Evolutionary conservation across 495 filamentous ascomycete genomes (phyloP), one percentile per base, ranked within the genome.

Genomic region (Tuber calosporum): DNA sequence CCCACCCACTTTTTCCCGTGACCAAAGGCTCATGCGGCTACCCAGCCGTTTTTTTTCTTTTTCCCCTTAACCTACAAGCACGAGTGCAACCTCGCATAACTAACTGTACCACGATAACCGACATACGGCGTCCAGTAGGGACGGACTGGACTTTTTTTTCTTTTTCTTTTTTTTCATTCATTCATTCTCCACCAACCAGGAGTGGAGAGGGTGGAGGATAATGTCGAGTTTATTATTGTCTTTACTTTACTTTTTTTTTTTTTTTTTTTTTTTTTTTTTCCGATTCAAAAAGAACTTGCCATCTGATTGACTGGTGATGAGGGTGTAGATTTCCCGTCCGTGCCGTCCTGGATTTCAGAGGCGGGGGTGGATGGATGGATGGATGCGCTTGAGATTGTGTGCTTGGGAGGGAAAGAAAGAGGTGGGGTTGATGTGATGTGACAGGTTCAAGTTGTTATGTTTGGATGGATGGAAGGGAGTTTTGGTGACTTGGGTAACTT

Each of bases 1-100:
- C 48, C 48, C 48, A 53, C 48, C 48, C 42, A 43, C 42, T 43
- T 43, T 43, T 43, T 43, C 48, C 48, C 48, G 48, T 53, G 48
- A 53, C 22, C 48, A 53, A 53, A 26, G 22, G 17, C 2, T 53
- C 48, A 53, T 53, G 48, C 48, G 48, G 48, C 6, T 53, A 53
- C 48, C 48, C 48, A 53, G 48, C 48, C 48, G 48, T 53, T 53
- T 53, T 53, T 53, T 26, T 26, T 13, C 26, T 53, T 9, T 5
- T 53, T 26, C 19, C 42, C 19, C 4, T 11, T 5, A 17, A 13
- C 42, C 42, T 11, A 40, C 39, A 9, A 11, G 39, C 5, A 39
- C 17, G 0, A 15, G 3, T 45, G 22, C 20, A 48, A 48, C 48
- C 48, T 53, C 13, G 48, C 48, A 53, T 53, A 26, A n/a, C n/a